phyloP scores from a whole-genome alignment of 192 early-diverging fungal genomes.

The Coemansia sp. region DNA sequence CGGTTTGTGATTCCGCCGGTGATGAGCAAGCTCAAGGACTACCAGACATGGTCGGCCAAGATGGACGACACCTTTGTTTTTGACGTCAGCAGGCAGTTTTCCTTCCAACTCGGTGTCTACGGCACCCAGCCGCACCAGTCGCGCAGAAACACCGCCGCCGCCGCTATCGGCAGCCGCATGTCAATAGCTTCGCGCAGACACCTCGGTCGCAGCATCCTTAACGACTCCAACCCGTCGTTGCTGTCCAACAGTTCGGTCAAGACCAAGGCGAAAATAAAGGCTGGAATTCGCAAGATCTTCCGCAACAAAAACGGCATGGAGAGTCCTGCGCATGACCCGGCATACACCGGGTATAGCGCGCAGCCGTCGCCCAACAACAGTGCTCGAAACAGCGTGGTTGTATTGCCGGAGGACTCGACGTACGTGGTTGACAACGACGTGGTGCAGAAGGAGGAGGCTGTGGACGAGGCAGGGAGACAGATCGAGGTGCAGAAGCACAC shows the following conservation, averaged over 20 bases:
- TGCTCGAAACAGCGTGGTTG: slow-evolving; percentile 2
- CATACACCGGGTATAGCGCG: slow-evolving; percentile 24
- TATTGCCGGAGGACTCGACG: slow-evolving; percentile 12
- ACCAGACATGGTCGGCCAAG: slow-evolving; percentile 43
- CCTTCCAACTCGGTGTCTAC: slow-evolving; percentile 49
- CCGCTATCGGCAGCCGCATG: slow-evolving; percentile 22
- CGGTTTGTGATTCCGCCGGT: slow-evolving; percentile 51
- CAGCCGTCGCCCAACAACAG: slow-evolving; percentile 1
- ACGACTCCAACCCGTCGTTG: slow-evolving; percentile 44
- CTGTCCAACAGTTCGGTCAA: slow-evolving; percentile 27
- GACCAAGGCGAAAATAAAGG: slow-evolving; percentile 39
- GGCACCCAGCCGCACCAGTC: slow-evolving; percentile 31
- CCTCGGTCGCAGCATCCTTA: slow-evolving; percentile 17
- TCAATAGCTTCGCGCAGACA: slow-evolving; percentile 27
- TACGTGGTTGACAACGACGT: slow-evolving; percentile 21
- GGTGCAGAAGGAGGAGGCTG: slow-evolving; percentile 21
- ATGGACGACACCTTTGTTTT: slow-evolving; percentile 57
- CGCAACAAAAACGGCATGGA: slow-evolving; percentile 38
- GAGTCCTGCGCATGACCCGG: slow-evolving; percentile 27
- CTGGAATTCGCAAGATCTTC: slow-evolving; percentile 50
- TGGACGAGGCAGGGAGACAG: slow-evolving; percentile 29
- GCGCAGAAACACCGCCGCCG: slow-evolving; percentile 8
- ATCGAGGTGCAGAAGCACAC: slow-evolving; percentile 43
- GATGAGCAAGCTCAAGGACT: slow-evolving; percentile 30
- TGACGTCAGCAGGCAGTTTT: slow-evolving; percentile 49